These are phyloP conservation scores for Glycine latifolia DNA, from an alignment of 306 rosid genomes.

Conservation along the genomic window DNA sequence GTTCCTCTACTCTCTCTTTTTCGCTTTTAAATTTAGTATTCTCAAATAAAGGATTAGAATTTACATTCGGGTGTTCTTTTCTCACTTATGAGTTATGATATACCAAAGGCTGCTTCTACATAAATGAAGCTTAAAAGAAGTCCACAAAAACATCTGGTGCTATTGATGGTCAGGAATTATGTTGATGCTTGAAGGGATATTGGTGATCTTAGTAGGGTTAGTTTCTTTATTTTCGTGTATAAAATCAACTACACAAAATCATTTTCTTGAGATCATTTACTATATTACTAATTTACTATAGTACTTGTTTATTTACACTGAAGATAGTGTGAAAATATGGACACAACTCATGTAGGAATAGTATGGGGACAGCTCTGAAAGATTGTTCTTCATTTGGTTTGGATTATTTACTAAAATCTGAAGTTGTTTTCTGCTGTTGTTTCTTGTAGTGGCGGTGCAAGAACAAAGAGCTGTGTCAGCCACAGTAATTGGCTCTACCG, in stretches of 20 bases:
- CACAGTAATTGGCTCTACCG: constrained; percentile 84
- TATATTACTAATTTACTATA: neutral
- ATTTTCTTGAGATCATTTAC: constrained; percentile 9
- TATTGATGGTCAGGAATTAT: too few relatives aligned
- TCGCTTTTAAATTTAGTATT: neutral
- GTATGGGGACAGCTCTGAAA: too few relatives aligned
- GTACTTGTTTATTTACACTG: neutral
- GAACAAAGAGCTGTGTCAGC: constrained; percentile 88
- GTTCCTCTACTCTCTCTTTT: neutral
- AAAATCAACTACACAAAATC: constrained; percentile 18
- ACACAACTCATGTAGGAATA: neutral
- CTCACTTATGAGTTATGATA: neutral
- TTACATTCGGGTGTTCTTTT: constrained; percentile 25
- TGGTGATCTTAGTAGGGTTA: neutral
- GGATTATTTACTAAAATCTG: neutral
- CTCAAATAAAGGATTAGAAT: constrained; percentile 21
- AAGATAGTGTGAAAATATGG: constrained; percentile 33
- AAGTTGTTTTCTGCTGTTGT: constrained; percentile 23
- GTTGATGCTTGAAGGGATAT: too few relatives aligned
- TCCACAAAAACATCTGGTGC: too few relatives aligned
- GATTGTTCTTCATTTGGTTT: too few relatives aligned
- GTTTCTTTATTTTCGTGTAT: constrained; percentile 27
- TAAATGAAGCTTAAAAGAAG: too few relatives aligned
- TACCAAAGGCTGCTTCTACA: neutral
- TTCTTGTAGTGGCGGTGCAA: constrained; percentile 83